Percentiles rank a stretch among this genome's conserved stretches.
Conservation (phyloP, 805 yeast genomes). For the Wickerhamiella slavikovae region DNA sequence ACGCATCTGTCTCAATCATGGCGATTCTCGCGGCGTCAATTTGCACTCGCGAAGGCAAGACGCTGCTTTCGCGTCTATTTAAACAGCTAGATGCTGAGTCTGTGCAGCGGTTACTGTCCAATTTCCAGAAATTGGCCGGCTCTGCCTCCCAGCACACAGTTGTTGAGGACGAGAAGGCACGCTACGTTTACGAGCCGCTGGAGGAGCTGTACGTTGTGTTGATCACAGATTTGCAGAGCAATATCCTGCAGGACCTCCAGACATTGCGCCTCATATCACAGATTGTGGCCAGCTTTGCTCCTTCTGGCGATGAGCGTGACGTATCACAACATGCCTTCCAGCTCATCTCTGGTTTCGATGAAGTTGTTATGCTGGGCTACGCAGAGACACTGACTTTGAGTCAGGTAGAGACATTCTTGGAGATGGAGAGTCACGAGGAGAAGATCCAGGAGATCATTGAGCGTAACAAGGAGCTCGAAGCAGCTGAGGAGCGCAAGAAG, state of each 20-base stretch:
- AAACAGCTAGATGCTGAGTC: constrained; percentile 66
- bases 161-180: constrained; percentile 75
- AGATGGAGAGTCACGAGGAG: constrained; percentile 97
- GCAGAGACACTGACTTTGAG: constrained; percentile 63
- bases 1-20: too few species aligned
- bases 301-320: constrained; percentile 61
- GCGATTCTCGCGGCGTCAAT: constrained; percentile 65
- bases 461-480: constrained; percentile 90
- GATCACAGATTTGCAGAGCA: constrained; percentile 77
- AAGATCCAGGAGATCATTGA: constrained; percentile 95
- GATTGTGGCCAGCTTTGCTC: constrained; percentile 53
- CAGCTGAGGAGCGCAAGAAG: constrained; percentile 90
- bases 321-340: constrained; percentile 73
- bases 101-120: constrained; percentile 66
- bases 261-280: constrained; percentile 74
- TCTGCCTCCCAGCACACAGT: constrained; percentile 72
- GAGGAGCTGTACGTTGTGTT: constrained; percentile 83
- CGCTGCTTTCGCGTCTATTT: constrained; percentile 82
- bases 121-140: constrained; percentile 61
- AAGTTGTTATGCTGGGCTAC: constrained; percentile 74
- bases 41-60: constrained; percentile 83
- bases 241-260: constrained; percentile 84
- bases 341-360: constrained; percentile 81
- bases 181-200: constrained; percentile 90
- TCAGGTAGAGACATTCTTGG: constrained; percentile 76